Evolutionary conservation across 2,329 filamentous ascomycete genomes (phyloP).

Genomic region (Simplicillium sp.): DNA sequence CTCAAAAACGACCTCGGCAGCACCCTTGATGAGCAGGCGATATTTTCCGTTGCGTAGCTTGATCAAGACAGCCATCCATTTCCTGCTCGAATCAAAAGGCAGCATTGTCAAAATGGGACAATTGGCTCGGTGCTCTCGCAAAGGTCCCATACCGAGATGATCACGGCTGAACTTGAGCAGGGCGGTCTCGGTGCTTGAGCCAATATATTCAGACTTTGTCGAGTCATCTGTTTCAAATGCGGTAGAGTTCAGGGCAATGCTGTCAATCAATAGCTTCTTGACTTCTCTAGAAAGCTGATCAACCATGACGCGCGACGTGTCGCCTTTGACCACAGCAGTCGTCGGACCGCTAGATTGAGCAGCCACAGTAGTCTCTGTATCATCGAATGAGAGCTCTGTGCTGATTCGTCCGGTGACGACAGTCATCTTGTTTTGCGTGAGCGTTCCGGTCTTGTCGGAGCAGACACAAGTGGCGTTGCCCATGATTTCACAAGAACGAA

Average conservation of each 20-base stretch:
- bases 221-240: slow-evolving; percentile 39
- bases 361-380: slow-evolving; percentile 16
- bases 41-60: slow-evolving; percentile 34
- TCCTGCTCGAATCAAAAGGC: slow-evolving; percentile 43
- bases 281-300: slow-evolving; percentile 21
- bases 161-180: slow-evolving; percentile 39
- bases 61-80: slow-evolving; percentile 47
- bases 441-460: slow-evolving; percentile 57
- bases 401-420: slow-evolving; percentile 49
- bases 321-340: slow-evolving; percentile 12
- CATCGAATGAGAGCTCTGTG: slow-evolving; percentile 23
- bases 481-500: slow-evolving; percentile 55
- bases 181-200: slow-evolving; percentile 46
- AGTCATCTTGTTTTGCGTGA: slow-evolving; percentile 56
- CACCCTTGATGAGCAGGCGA: slow-evolving; percentile 46
- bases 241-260: slow-evolving; percentile 38
- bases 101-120: slow-evolving; percentile 36
- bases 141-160: slow-evolving; percentile 33
- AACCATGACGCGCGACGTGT: slow-evolving; percentile 18
- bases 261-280: slow-evolving; percentile 26
- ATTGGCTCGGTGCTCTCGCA: slow-evolving; percentile 36
- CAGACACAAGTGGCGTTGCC: slow-evolving; percentile 55
- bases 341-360: slow-evolving; percentile 12
- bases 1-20: slow-evolving; percentile 44
- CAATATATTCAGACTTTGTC: slow-evolving; percentile 31